Base-by-base conservation (phyloP, 2,329 filamentous ascomycete species). In the Paecilomyces variotii region DNA sequence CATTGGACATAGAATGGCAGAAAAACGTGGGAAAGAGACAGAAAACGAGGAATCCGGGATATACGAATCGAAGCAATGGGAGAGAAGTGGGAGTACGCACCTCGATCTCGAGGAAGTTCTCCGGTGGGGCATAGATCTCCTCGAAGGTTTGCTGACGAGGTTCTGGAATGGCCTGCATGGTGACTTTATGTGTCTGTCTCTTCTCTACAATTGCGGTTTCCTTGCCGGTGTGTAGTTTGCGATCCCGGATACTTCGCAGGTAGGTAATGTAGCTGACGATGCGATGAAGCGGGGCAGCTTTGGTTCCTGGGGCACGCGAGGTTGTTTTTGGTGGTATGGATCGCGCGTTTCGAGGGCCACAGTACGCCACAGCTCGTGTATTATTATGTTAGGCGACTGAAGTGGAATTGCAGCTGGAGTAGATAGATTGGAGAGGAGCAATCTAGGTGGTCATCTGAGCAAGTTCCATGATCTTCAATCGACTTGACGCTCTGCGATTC, bases 81-180 rank as follows among this genome's bases (percentile, higher is more conserved):
- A 52, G 9, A 24, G 39, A 49, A n/a, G n/a, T n/a, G 45, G 25
- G 34, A 57, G 6, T 34, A 72, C 78, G 59, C 75, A 94, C 92
- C 82, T 99, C 94, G 64, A 99, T 96, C 81, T 99, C 94, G 57
- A 99, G 84, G 73, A 97, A 97, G 81, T 99, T 99, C 82, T 99
- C 94, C 4, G 94, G 94, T 54, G 93, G 91, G 12, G 92, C 94
- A 76, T 99, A 99, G 74, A 97, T 96, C 82, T 99, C 94, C 78
- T 99, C 94, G 73, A 97, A 97, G 72, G 89, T 94, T 81, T 99
- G 94, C 78, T 90, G 86, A 69, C 92, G 89, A 66, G 89, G 78
- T 64, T 86, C 83, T 53, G 84, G 84, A 67, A 87, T 79, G 59
- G 83, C 82, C 74, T 86, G 83, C 84, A 87, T 87, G 54, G 65